Evolutionary conservation across 768 basidiomycete species (phyloP).

Genomic region (Botryobasidium botryosum): DNA sequence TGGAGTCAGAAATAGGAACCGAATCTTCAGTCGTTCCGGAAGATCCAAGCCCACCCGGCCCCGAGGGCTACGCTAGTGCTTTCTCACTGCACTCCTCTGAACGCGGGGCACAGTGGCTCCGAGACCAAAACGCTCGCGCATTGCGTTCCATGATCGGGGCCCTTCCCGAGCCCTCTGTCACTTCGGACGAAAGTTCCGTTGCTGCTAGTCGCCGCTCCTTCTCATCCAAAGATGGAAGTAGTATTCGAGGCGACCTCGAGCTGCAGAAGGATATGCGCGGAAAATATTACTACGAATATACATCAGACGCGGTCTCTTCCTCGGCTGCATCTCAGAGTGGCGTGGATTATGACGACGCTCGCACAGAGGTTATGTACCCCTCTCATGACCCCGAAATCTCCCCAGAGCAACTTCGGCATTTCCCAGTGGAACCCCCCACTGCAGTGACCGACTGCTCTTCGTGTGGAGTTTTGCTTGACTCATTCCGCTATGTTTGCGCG

Average conservation of each 20-base stretch:
- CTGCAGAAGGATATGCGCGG: constrained; percentile 50
- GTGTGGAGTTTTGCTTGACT: constrained; percentile 56
- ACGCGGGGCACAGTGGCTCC: constrained; percentile 65
- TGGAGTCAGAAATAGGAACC: too few relatives aligned
- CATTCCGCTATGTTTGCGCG: constrained; percentile 80
- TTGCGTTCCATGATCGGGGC: constrained; percentile 43
- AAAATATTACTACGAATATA: constrained; percentile 64
- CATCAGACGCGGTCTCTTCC: constrained; percentile 26
- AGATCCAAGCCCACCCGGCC: too few relatives aligned
- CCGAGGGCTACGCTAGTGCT: too few relatives aligned
- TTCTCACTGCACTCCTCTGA: constrained; percentile 24
- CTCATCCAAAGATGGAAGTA: not conserved
- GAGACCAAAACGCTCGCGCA: constrained; percentile 58
- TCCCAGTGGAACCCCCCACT: constrained; percentile 27
- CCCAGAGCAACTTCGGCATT: constrained; percentile 32
- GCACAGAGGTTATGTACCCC: too few relatives aligned
- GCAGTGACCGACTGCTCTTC: constrained; percentile 67
- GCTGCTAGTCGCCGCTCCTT: not conserved
- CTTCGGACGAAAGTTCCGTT: constrained; percentile 6
- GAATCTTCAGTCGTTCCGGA: too few relatives aligned
- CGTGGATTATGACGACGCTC: too few relatives aligned
- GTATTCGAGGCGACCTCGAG: constrained; percentile 36
- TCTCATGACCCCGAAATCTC: constrained; percentile 29
- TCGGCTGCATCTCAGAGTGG: constrained; percentile 26
- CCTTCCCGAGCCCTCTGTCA: constrained; percentile 37